phyloP scores from a whole-genome alignment of 2,329 filamentous ascomycete genomes.

The Pseudocercospora musae region DNA sequence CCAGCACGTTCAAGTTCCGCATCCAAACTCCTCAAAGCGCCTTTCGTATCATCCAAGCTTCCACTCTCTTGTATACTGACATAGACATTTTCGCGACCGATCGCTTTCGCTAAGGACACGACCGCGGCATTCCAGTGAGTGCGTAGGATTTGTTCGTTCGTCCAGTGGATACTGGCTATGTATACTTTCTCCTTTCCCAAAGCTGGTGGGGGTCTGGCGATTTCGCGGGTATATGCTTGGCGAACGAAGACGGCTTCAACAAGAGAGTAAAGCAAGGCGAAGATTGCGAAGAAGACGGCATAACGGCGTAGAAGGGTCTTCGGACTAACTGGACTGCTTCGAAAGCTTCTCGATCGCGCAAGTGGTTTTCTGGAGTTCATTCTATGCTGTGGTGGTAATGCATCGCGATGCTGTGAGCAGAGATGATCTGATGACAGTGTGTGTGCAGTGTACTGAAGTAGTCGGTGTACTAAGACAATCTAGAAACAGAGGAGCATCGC shows the following conservation, averaged over 20 bases:
- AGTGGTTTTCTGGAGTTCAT: not conserved
- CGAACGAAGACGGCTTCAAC: constrained; percentile 24
- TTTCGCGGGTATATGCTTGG: constrained; percentile 16
- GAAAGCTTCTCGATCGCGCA: not conserved
- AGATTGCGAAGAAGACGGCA: constrained; percentile 12
- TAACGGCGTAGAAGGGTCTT: constrained; percentile 6
- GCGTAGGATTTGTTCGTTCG: constrained; percentile 59
- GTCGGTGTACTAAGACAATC: not conserved
- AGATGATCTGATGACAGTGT: not conserved
- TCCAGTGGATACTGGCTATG: constrained; percentile 69
- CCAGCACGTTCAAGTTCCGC: constrained; percentile 50
- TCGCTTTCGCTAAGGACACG: constrained; percentile 52
- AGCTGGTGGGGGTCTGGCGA: constrained; percentile 10
- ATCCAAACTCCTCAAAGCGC: constrained; percentile 57
- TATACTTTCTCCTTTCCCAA: constrained; percentile 49
- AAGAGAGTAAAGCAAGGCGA: constrained; percentile 22
- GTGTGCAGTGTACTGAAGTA: not conserved
- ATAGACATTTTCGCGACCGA: constrained; percentile 64
- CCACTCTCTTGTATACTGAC: constrained; percentile 67
- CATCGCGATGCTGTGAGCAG: not conserved
- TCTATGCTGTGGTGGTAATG: not conserved
- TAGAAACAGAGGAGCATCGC: not conserved
- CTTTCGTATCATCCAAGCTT: constrained; percentile 66
- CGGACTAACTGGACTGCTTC: not conserved
- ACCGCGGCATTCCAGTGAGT: constrained; percentile 62